A percentile compares a stretch with the other conserved stretches of the same genome.
Conservation (phyloP, 331 rosid genomes). For the Quercus lobata region DNA sequence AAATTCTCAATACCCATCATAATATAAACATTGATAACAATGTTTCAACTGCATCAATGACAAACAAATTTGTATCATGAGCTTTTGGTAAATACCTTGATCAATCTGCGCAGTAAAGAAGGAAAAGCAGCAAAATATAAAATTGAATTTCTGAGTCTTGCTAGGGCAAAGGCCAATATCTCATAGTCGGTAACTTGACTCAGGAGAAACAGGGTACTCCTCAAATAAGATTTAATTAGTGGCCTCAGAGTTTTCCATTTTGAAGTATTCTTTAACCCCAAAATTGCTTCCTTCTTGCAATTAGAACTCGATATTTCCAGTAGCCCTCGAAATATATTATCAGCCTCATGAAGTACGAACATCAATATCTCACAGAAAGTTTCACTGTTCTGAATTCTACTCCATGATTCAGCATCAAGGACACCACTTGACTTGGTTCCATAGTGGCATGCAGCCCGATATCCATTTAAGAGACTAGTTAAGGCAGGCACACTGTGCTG, state of each 20-base stretch:
- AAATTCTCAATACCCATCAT: background rate
- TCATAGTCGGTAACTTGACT: constrained; percentile 69
- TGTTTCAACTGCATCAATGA: background rate
- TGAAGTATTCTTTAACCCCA: constrained; percentile 55
- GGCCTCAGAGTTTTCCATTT: constrained; percentile 66
- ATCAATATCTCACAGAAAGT: constrained; percentile 52
- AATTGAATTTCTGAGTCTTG: constrained; percentile 62
- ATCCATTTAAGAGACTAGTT: constrained; percentile 72
- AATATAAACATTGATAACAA: background rate
- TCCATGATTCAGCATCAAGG: constrained; percentile 24
- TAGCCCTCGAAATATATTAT: constrained; percentile 55
- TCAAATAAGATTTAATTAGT: constrained; percentile 64
- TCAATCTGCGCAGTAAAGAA: constrained; percentile 52
- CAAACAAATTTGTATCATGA: background rate
- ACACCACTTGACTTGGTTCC: constrained; percentile 38
- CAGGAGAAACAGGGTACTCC: constrained; percentile 71
- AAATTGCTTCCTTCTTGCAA: constrained; percentile 54
- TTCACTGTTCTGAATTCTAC: constrained; percentile 52
- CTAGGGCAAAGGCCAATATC: constrained; percentile 61
- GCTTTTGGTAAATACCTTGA: constrained; percentile 52
- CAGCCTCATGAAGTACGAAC: constrained; percentile 69
- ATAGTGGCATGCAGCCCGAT: constrained; percentile 68
- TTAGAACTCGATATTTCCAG: constrained; percentile 53
- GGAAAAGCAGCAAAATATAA: constrained; percentile 67
- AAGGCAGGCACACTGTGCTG: constrained; percentile 52